Percentiles rank a stretch among this genome's conserved stretches.
These are phyloP conservation scores for Neurospora tetrasperma DNA, from an alignment of 495 filamentous ascomycete species.

Conservation along the genomic window DNA sequence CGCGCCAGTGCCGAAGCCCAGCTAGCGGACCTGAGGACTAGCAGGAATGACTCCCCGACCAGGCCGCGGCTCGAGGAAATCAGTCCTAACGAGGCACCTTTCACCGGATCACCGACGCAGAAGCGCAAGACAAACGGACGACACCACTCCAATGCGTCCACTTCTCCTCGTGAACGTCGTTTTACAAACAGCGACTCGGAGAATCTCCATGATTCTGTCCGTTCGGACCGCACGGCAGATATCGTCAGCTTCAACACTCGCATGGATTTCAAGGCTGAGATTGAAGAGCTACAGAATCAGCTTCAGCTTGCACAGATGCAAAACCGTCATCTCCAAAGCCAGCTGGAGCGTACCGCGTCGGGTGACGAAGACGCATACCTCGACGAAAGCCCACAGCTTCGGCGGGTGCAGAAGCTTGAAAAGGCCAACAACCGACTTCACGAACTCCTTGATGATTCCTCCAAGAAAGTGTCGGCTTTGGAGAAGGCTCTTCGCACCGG, in stretches of 20 bases:
- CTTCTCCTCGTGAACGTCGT: conserved; percentile 45
- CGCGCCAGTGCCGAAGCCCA: conserved; percentile 76
- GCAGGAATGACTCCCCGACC: conserved; percentile 62
- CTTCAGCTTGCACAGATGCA: conserved; percentile 94
- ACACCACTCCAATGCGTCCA: conserved; percentile 63
- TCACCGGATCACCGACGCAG: conserved; percentile 67
- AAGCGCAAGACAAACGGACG: conserved; percentile 63
- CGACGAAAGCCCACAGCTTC: conserved; percentile 75
- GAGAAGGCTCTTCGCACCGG: conserved; percentile 81
- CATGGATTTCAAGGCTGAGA: conserved; percentile 83
- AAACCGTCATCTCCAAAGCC: conserved; percentile 85
- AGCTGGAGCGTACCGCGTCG: conserved; percentile 55
- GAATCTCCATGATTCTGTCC: conserved; percentile 57
- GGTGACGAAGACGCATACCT: conserved; percentile 49
- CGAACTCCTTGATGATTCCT: conserved; percentile 89
- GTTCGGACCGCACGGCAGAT: conserved; percentile 84
- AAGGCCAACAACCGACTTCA: conserved; percentile 87
- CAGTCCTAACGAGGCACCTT: conserved; percentile 68
- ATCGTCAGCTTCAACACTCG: conserved; percentile 79
- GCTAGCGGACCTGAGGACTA: conserved; percentile 67
- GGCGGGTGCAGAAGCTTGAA: conserved; percentile 83
- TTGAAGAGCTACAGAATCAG: conserved; percentile 90
- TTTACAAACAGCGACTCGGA: conserved; percentile 57
- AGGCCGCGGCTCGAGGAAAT: conserved; percentile 70
- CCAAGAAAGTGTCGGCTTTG: conserved; percentile 82